A percentile compares a stretch with the other conserved stretches of the same genome.
phyloP scores from a whole-genome alignment of 164 flowering plant species.

The Aristolochia contorta region DNA sequence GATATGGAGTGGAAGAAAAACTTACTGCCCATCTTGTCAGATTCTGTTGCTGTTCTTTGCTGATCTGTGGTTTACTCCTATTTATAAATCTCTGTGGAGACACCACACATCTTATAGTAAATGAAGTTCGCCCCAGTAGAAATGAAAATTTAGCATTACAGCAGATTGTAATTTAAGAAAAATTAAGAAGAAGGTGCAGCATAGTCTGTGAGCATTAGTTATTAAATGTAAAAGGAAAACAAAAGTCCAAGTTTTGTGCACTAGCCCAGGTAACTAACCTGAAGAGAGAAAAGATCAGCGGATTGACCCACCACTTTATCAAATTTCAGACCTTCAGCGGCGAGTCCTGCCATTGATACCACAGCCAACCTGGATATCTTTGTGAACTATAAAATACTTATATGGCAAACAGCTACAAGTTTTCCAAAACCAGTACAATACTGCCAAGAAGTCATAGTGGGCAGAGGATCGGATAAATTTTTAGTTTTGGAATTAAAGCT shows the following conservation, averaged over 20 bases:
- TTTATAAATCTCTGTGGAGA: conserved; percentile 68
- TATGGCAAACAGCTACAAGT: too few relatives aligned
- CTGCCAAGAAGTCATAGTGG: background rate
- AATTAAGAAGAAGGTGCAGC: too few relatives aligned
- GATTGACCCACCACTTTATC: conserved; percentile 96
- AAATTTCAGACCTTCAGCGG: conserved; percentile 85
- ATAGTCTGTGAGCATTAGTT: too few relatives aligned
- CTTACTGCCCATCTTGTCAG: conserved; percentile 98
- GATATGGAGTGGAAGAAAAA: conserved; percentile 10
- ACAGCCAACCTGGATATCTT: conserved; percentile 62
- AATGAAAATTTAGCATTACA: background rate
- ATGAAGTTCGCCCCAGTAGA: background rate
- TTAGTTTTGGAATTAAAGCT: background rate
- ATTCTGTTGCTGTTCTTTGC: conserved; percentile 90
- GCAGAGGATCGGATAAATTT: background rate
- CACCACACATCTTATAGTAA: background rate
- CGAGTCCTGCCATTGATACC: conserved; percentile 95
- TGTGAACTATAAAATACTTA: background rate
- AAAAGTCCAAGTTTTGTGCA: too few relatives aligned
- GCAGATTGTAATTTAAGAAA: background rate
- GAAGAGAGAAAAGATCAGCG: conserved; percentile 92
- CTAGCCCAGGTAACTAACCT: conserved; percentile 33
- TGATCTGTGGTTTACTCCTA: conserved; percentile 69
- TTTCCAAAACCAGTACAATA: background rate
- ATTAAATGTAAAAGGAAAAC: too few relatives aligned